Conservation (phyloP, 2,329 filamentous ascomycete genomes). For the Colletotrichum destructivum region DNA sequence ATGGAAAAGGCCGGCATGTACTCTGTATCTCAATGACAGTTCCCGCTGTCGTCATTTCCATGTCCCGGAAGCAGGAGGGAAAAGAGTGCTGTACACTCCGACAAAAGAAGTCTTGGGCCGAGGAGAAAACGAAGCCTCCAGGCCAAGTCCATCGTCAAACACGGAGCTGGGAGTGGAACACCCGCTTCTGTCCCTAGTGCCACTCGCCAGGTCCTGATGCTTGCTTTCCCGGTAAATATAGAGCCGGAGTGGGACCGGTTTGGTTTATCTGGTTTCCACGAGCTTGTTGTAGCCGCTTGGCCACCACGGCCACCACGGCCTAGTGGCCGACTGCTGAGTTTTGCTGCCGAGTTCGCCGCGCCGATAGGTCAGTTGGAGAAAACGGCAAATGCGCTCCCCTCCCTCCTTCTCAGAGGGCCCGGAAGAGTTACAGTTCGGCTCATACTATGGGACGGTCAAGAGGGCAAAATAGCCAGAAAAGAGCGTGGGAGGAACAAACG, state of each 20-base stretch:
- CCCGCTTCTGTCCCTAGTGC: neutral
- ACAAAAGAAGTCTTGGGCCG: constrained; percentile 1
- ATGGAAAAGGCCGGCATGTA: neutral
- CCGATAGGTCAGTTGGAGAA: neutral
- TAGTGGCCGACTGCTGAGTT: neutral
- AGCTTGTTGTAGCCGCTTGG: constrained; percentile 20
- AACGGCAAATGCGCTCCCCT: too few relatives aligned
- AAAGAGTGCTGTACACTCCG: neutral
- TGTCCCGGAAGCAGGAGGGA: neutral
- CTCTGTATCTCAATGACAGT: neutral
- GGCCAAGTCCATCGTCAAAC: neutral
- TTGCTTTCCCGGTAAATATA: neutral
- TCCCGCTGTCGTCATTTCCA: neutral
- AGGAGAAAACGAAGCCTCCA: neutral
- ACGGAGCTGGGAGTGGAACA: neutral
- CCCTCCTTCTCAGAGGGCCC: neutral
- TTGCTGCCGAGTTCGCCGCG: constrained; percentile 15
- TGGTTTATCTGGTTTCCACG: neutral
- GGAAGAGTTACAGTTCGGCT: constrained; percentile 15
- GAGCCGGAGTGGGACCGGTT: constrained; percentile 7
- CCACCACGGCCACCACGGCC: constrained; percentile 10
- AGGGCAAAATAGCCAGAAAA: neutral
- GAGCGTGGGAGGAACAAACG: neutral
- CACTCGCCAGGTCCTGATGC: neutral
- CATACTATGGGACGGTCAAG: neutral